These are phyloP conservation scores for Chaetoscypha palmicola DNA, from an alignment of 2,329 filamentous ascomycete genomes.

Conservation along the genomic window DNA sequence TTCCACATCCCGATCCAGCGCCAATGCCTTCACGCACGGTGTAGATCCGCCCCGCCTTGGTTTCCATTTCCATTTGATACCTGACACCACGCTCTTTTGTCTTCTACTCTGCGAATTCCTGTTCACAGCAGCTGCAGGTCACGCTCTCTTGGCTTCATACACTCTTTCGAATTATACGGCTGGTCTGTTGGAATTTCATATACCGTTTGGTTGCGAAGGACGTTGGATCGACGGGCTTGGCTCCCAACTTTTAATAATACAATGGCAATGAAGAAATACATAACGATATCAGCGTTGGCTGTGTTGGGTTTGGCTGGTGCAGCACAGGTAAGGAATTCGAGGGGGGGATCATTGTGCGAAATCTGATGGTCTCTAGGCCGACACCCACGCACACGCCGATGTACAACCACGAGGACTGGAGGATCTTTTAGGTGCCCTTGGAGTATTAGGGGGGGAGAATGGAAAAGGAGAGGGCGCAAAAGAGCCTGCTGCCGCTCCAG, in stretches of 20 bases:
- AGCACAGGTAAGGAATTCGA: conserved; percentile 20
- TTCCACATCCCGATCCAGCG: conserved; percentile 22
- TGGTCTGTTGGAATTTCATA: conserved; percentile 23
- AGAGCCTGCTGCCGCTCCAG: background rate
- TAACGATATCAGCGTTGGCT: conserved; percentile 18
- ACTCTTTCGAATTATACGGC: conserved; percentile 24
- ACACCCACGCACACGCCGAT: conserved; percentile 8
- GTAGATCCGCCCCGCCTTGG: conserved; percentile 18
- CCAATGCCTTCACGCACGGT: conserved; percentile 19
- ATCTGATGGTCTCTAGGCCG: conserved; percentile 13
- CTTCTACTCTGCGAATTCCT: no score
- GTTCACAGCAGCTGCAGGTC: conserved; percentile 27
- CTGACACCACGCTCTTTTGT: conserved; percentile 15
- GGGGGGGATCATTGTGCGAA: background rate
- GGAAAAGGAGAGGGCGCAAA: conserved; percentile 3
- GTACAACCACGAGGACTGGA: conserved; percentile 6
- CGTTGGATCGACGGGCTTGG: background rate
- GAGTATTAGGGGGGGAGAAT: conserved; percentile 4
- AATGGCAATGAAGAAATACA: conserved; percentile 21
- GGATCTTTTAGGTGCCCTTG: conserved; percentile 21
- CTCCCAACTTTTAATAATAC: conserved; percentile 4
- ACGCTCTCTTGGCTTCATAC: conserved; percentile 20
- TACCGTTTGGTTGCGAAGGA: conserved; percentile 13
- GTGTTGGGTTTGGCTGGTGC: conserved; percentile 16
- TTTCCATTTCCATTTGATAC: conserved; percentile 19